A percentile compares a stretch with the other conserved stretches of the same genome.
These are phyloP conservation scores for Russula brevipes DNA, from an alignment of 768 basidiomycete species.

Conservation along the genomic window DNA sequence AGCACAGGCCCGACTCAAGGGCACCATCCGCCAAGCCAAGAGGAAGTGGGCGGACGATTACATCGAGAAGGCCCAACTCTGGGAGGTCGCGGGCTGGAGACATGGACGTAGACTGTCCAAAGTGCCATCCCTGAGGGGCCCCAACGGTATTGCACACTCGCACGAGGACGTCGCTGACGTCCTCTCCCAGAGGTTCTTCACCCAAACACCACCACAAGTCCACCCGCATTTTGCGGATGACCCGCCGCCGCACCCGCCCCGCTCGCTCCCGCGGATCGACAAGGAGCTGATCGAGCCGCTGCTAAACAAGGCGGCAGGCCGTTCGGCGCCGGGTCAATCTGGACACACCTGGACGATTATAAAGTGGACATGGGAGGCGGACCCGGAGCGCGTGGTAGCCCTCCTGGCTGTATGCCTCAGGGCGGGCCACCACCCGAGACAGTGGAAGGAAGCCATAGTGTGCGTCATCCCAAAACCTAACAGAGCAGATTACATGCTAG, in stretches of 20 bases:
- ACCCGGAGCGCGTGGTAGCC: background rate
- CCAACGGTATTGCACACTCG: background rate
- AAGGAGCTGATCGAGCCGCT: background rate
- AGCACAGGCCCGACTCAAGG: background rate
- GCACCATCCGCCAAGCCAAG: background rate
- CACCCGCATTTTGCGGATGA: background rate
- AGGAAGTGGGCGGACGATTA: background rate
- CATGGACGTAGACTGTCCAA: background rate
- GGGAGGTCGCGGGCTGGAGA: background rate
- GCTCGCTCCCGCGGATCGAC: accelerated
- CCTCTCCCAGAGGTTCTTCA: background rate
- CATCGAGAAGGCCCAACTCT: background rate
- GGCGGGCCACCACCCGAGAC: background rate
- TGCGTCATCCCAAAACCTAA: background rate
- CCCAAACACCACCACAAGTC: background rate
- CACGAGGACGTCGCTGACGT: background rate
- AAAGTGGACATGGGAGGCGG: background rate
- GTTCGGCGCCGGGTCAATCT: background rate
- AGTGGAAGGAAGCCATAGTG: background rate
- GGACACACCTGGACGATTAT: background rate
- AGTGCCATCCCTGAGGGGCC: background rate
- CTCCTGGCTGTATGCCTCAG: background rate
- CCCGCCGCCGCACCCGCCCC: background rate
- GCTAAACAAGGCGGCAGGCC: background rate
- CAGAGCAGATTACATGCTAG: background rate